Conservation (phyloP, 805 yeast species). For the Ogataea corticis region DNA sequence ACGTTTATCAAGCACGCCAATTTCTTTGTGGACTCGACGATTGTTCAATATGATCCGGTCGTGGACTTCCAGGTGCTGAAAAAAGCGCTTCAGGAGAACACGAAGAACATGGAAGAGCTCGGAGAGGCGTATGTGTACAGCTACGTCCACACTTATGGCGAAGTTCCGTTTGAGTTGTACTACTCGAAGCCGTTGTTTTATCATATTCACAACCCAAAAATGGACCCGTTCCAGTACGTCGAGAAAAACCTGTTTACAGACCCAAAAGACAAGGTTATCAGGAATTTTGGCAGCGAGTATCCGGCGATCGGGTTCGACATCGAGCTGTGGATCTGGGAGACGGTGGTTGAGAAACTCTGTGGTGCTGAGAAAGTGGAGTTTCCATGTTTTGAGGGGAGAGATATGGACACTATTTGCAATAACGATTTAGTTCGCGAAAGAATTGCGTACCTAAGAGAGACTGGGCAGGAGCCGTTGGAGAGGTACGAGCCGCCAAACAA, state of each 20-base stretch:
- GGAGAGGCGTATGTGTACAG: conserved; percentile 19
- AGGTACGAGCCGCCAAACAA: not conserved
- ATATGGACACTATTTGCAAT: conserved; percentile 24
- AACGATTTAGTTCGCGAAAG: conserved; percentile 21
- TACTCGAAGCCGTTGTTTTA: conserved; percentile 25
- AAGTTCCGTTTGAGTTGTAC: conserved; percentile 14
- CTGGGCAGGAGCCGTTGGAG: conserved; percentile 16
- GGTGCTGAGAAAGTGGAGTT: conserved; percentile 14
- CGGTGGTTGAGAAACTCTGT: conserved; percentile 26
- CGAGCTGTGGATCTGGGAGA: conserved; percentile 29
- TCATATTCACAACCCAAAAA: conserved; percentile 51
- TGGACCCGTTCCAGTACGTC: conserved; percentile 43
- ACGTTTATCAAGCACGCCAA: conserved; percentile 20
- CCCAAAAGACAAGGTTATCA: conserved; percentile 9
- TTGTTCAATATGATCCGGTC: conserved; percentile 34
- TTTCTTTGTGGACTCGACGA: conserved; percentile 29
- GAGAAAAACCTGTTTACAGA: conserved; percentile 20
- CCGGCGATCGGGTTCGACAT: conserved; percentile 21
- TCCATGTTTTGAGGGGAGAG: conserved; percentile 21
- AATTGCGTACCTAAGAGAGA: conserved; percentile 26
- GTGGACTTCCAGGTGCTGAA: conserved; percentile 24
- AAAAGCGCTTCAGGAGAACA: conserved; percentile 11
- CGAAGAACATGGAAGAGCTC: conserved; percentile 3
- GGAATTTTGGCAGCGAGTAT: conserved; percentile 25
- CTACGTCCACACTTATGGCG: conserved; percentile 20